Conservation (phyloP, 2,329 filamentous ascomycete genomes). For the Aureobasidium sp. region DNA sequence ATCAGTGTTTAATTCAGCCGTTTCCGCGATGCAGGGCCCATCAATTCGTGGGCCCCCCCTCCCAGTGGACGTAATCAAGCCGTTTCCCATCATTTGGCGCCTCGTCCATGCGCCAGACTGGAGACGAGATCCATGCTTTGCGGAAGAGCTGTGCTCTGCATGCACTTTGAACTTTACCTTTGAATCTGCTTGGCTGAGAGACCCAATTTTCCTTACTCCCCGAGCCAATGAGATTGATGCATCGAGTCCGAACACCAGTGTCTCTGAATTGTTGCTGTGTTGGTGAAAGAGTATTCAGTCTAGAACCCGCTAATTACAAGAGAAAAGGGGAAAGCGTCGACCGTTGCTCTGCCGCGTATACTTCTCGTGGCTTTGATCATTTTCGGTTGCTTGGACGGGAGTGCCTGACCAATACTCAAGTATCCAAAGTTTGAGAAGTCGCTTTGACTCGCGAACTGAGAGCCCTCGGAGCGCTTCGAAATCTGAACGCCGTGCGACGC, state of each 20-base stretch:
- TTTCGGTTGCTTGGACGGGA: slow-evolving; percentile 2
- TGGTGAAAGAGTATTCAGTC: background rate
- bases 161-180: background rate
- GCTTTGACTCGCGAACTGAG: slow-evolving; percentile 1
- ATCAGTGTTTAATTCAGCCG: slow-evolving; percentile 14
- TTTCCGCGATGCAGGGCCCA: slow-evolving; percentile 12
- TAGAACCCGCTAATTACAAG: slow-evolving; percentile 8
- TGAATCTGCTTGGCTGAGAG: slow-evolving; percentile 5
- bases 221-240: background rate
- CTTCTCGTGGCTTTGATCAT: background rate
- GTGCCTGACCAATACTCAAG: slow-evolving; percentile 8
- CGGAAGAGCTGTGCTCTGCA: slow-evolving; percentile 11
- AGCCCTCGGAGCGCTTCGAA: slow-evolving; percentile 2
- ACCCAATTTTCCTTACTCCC: background rate
- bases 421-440: background rate
- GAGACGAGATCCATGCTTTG: slow-evolving; percentile 13
- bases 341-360: slow-evolving; percentile 12
- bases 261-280: background rate
- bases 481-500: background rate
- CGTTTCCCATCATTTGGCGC: slow-evolving; percentile 16
- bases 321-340: slow-evolving; percentile 1
- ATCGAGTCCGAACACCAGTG: background rate
- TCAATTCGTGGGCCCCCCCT: slow-evolving; percentile 11
- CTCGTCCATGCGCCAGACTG: slow-evolving; percentile 10
- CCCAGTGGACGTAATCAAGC: slow-evolving; percentile 15